Evolutionary conservation across 2,329 filamentous ascomycete species (phyloP), one percentile per base, ranked within the genome.

Genomic region (Fusarium nematophilum): DNA sequence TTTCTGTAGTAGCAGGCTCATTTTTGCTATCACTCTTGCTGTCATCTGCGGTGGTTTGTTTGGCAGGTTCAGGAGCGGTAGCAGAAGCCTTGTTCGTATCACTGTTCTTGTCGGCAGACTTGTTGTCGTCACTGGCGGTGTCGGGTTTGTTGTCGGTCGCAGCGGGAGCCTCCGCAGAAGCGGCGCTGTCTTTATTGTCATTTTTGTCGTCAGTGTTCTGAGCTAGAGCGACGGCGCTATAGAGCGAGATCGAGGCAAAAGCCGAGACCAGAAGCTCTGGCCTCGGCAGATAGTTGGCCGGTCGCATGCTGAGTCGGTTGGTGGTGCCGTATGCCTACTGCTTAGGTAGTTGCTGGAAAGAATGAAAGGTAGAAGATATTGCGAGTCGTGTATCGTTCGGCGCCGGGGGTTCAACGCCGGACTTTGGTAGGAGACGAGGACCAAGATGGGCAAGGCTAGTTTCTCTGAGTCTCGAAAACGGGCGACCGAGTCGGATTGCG

Each of bases 151-250:
- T 33, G 6, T 53, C 36, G 10, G 52, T 36, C 10, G 43, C 31
- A 7, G 57, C 43, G 4, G 62, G 37, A 11, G 56, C 55, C 14
- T 68, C 47, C 6, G 57, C 51, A 29, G 58, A 29, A 37, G 58
- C 57, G 50, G 55, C 27, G 48, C 53, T 50, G 46, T 59, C 59
- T 46, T 57, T 54, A 14, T 65, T 59, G 29, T 65, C 60, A 33
- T 63, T 60, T 37, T 67, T 55, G 42, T 58, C 27, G 27, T 65
- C 48, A 45, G 33, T 48, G 52, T 37, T 45, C 57, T 76, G 74
- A n/a, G 76, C 76, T 49, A 71, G 60, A n/a, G 53, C 70, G 10
- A 75, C 59, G 14, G 65, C 54, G 38, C 72, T 65, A 30, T 75
- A 68, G 9, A 76, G 43, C 13, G 71, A 64, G 30, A 71, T 33